Percentiles rank a stretch among this genome's conserved stretches.
Conservation (phyloP, 2,329 filamentous ascomycete genomes). For the Xylaria hypoxylon region DNA sequence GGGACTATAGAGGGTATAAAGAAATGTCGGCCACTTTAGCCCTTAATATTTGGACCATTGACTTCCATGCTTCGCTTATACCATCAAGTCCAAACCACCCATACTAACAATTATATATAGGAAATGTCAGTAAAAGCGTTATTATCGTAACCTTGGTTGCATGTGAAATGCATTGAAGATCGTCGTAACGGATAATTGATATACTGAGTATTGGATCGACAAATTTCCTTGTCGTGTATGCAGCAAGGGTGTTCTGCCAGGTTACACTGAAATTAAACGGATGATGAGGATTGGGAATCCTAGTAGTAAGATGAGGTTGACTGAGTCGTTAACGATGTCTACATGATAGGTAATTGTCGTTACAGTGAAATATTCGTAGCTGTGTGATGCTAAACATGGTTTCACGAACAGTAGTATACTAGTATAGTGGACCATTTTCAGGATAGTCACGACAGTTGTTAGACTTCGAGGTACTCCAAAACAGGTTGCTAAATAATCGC, state of each 20-base stretch:
- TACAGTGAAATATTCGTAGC: too few species aligned
- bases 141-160: not conserved
- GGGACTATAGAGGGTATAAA: not conserved
- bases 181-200: not conserved
- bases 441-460: too few species aligned
- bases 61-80: not conserved
- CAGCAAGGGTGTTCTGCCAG: not conserved
- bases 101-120: not conserved
- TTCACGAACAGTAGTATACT: too few species aligned
- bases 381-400: too few species aligned
- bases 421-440: too few species aligned
- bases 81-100: not conserved
- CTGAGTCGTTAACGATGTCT: too few species aligned
- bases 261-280: not conserved
- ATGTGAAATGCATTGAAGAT: not conserved
- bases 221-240: too few species aligned
- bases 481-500: too few species aligned
- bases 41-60: not conserved
- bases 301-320: not conserved
- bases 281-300: conserved; percentile 3
- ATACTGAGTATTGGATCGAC: not conserved
- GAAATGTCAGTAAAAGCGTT: not conserved
- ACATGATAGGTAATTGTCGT: too few species aligned
- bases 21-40: not conserved
- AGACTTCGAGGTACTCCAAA: too few species aligned